phyloP scores from a whole-genome alignment of 352 stramenopile species.

The Blastocystis sp. region DNA sequence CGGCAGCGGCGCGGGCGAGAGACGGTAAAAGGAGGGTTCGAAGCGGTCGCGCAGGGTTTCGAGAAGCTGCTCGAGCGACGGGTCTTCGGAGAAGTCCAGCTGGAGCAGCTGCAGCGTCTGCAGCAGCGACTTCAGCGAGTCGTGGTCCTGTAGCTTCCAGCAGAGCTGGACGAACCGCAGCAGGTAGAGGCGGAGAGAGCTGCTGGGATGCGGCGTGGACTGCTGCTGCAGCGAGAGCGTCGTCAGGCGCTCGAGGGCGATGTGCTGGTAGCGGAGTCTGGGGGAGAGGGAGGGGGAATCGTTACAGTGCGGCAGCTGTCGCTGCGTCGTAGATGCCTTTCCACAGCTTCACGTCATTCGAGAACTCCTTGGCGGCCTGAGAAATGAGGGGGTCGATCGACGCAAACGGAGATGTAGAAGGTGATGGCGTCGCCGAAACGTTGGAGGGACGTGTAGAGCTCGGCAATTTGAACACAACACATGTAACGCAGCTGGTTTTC shows the following conservation, averaged over 20 bases:
- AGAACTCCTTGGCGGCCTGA: neutral
- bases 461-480: neutral
- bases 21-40: neutral
- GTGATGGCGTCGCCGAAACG: neutral
- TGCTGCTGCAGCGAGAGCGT: neutral
- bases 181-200: neutral
- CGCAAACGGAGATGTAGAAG: neutral
- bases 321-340: neutral
- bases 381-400: neutral
- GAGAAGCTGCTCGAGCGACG: neutral
- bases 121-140: neutral
- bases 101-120: neutral
- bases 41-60: neutral
- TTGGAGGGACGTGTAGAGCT: neutral
- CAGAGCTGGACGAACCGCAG: constrained; percentile 4
- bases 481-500: constrained; percentile 31
- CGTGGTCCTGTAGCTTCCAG: constrained; percentile 6
- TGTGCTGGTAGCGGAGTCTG: neutral
- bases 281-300: neutral
- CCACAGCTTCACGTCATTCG: neutral
- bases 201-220: neutral
- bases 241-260: neutral
- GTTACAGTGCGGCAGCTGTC: neutral
- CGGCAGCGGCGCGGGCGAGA: neutral
- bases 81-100: neutral